Conservation (phyloP, 495 filamentous ascomycete genomes). For the Aspergillus asperescens region DNA sequence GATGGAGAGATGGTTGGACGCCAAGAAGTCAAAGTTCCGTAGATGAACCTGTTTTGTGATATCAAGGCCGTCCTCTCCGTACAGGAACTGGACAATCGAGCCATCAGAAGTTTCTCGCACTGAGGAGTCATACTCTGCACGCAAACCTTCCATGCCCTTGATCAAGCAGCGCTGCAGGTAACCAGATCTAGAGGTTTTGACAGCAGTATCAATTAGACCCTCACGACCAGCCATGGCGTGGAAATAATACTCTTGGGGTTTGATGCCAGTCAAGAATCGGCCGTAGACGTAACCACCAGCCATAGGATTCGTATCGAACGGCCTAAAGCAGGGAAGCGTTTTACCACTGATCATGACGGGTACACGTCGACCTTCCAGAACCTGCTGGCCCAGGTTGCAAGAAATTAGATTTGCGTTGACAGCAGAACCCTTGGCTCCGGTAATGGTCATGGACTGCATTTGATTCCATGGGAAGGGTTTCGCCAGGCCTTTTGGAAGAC, state of each 20-base stretch:
- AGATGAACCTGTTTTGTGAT: conserved; percentile 92
- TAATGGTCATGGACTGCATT: conserved; percentile 98
- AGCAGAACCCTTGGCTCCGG: conserved; percentile 85
- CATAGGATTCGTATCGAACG: conserved; percentile 81
- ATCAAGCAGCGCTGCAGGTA: conserved; percentile 97
- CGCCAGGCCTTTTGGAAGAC: conserved; percentile 73
- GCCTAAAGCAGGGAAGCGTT: conserved; percentile 88
- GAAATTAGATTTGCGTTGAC: conserved; percentile 98
- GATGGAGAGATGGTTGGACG: conserved; percentile 64
- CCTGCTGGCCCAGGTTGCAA: conserved; percentile 94
- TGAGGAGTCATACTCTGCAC: conserved; percentile 86
- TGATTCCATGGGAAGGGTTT: conserved; percentile 96
- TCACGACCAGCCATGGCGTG: conserved; percentile 99
- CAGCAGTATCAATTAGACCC: conserved; percentile 97
- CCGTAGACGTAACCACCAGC: conserved; percentile 93
- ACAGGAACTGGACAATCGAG: conserved; percentile 88
- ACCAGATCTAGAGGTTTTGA: conserved; percentile 95
- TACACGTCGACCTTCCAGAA: conserved; percentile 89
- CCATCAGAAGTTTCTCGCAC: conserved; percentile 87
- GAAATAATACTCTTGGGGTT: conserved; percentile 98
- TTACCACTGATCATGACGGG: conserved; percentile 98
- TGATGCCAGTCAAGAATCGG: conserved; percentile 96
- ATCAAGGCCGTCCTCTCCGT: conserved; percentile 94
- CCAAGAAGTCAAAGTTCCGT: conserved; percentile 81
- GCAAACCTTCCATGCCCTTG: conserved; percentile 97